Base-by-base conservation (phyloP, 2,329 filamentous ascomycete genomes). In the Onygena corvina region DNA sequence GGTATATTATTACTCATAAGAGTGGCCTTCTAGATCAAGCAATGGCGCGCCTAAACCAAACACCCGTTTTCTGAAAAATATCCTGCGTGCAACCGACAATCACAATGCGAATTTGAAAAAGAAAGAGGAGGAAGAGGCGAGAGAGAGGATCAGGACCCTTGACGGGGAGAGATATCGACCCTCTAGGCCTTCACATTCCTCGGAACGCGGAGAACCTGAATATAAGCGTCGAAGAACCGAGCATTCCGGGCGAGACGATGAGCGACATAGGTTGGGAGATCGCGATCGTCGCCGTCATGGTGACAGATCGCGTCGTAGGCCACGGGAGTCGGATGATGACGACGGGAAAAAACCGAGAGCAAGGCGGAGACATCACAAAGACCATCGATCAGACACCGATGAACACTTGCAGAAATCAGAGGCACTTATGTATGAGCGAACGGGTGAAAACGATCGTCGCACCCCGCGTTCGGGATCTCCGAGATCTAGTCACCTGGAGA, bases 91-190 rank as follows among this genome's bases (percentile, higher is more conserved):
- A 57, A 93, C 87, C 6, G 84, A 93, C 58, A 83, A 68, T 48
- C 90, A 98, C 67, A 98, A 98, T 74, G 80, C 84, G 20, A 84
- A 86, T 0, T 72, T 96, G 25, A 77, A 87, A 14, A 86, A 84
- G 0, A 93, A 83, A 60, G 90, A 96, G 64, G 81, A 82, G 21
- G 80, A 84, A 44, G 89, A 96, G 56, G 81, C 87, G 0, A 75
- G 76, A 53, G 80, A 80, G 3, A 80, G 86, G 16, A 74, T 94
- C 49, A 76, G 77, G 56, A 71, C 74, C 49, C 67, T 89, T 36
- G 61, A 60, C 55, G 46, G 54, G 2, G 75, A 77, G 50, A 66
- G 51, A 18, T 53, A 14, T 48, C 55, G 64, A 46, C 67, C 68
- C 23, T 70, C 72, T 54, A 27, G 71, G 56, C 61, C 67, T 31